These are phyloP conservation scores for Trichosanthes truncata DNA, from an alignment of 306 rosid genomes.

Conservation along the genomic window DNA sequence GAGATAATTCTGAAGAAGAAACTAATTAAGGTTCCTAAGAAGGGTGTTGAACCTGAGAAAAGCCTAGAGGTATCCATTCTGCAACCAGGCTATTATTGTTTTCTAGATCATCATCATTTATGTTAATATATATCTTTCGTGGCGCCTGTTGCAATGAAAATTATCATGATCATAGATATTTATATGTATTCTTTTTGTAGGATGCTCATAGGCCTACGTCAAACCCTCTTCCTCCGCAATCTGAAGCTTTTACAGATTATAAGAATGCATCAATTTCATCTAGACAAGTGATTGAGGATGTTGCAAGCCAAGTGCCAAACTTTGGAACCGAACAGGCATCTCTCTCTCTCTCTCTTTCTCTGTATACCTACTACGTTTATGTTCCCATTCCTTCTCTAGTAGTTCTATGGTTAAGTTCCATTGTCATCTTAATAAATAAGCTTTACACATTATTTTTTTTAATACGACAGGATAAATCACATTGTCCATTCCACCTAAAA, in stretches of 20 bases:
- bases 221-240: conserved; percentile 84
- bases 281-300: conserved; percentile 28
- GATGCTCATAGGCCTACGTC: conserved; percentile 56
- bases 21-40: conserved; percentile 43
- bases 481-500: conserved; percentile 92
- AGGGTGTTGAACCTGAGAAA: conserved; percentile 8
- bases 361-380: not conserved
- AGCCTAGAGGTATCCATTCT: conserved; percentile 22
- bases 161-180: not conserved
- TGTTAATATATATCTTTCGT: not conserved
- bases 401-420: not conserved
- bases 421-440: not conserved
- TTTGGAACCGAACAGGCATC: conserved; percentile 86
- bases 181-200: conserved; percentile 12
- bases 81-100: not conserved
- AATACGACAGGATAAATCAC: conserved; percentile 75
- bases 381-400: not conserved
- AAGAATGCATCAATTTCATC: conserved; percentile 17
- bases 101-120: not conserved
- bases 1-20: conserved; percentile 75
- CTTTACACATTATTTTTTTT: not conserved
- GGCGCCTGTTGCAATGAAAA: not conserved
- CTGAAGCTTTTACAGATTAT: conserved; percentile 32
- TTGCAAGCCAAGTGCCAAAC: conserved; percentile 67
- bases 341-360: not conserved